These are phyloP conservation scores for Arctium minus DNA, from an alignment of 129 eudicot species.

Conservation along the genomic window DNA sequence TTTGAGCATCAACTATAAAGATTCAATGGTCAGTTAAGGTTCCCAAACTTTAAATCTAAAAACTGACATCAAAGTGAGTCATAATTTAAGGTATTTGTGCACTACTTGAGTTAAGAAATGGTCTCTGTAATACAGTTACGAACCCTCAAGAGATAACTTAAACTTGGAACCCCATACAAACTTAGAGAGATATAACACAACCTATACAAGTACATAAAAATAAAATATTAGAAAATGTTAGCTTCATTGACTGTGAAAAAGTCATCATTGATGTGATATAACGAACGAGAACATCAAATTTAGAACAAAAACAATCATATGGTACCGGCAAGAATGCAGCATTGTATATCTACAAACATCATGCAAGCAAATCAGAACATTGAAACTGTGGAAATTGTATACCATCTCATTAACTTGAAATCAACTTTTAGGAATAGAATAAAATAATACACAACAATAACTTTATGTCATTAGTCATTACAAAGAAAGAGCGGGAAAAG, in stretches of 20 bases:
- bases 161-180: background rate
- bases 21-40: constrained; percentile 14
- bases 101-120: background rate
- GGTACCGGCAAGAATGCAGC: background rate
- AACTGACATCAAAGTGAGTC: constrained; percentile 1
- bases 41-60: background rate
- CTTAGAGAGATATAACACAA: background rate
- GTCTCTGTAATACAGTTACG: background rate
- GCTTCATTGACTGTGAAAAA: background rate
- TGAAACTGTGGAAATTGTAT: background rate
- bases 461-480: background rate
- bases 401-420: background rate
- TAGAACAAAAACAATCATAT: background rate
- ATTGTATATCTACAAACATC: background rate
- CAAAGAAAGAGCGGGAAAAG: background rate
- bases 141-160: background rate
- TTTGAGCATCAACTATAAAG: constrained; percentile 6
- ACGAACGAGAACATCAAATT: background rate
- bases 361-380: background rate
- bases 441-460: background rate
- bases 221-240: background rate
- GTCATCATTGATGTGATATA: background rate
- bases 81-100: background rate
- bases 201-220: background rate
- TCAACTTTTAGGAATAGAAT: background rate